These are phyloP conservation scores for Saksenaea vasiformis DNA, from an alignment of 371 early-diverging fungal species.

Conservation along the genomic window DNA sequence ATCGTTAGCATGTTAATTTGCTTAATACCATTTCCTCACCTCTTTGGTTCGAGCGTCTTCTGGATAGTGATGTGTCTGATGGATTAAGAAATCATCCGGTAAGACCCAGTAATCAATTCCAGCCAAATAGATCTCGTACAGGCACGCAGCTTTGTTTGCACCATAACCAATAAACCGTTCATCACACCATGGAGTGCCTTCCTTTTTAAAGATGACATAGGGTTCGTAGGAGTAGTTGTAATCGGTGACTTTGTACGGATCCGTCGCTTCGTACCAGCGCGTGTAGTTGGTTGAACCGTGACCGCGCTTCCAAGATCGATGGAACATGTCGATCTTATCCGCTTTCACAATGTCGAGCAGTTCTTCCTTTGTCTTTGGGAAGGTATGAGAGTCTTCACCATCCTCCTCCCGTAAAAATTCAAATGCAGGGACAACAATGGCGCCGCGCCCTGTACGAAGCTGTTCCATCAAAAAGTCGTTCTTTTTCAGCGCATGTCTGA, in stretches of 20 bases:
- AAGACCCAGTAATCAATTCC: constrained; percentile 68
- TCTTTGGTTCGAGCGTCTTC: constrained; percentile 64
- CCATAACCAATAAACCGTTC: constrained; percentile 73
- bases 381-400: constrained; percentile 52
- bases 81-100: constrained; percentile 65
- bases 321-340: constrained; percentile 60
- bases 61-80: constrained; percentile 68
- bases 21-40: constrained; percentile 29
- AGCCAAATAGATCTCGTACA: constrained; percentile 66
- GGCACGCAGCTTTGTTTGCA: constrained; percentile 71
- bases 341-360: constrained; percentile 42
- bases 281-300: constrained; percentile 63
- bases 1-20: too few relatives aligned
- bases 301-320: constrained; percentile 54
- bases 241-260: constrained; percentile 50
- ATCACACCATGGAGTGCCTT: constrained; percentile 68
- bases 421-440: constrained; percentile 64
- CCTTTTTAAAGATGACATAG: constrained; percentile 63
- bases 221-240: constrained; percentile 67
- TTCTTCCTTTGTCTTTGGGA: constrained; percentile 45
- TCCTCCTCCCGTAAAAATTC: constrained; percentile 56
- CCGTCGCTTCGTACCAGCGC: constrained; percentile 49
- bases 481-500: constrained; percentile 43
- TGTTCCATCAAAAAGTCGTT: constrained; percentile 45
- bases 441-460: constrained; percentile 48